These are phyloP conservation scores for Globisporangium abappressorium DNA, from an alignment of 352 stramenopile genomes.

Conservation along the genomic window DNA sequence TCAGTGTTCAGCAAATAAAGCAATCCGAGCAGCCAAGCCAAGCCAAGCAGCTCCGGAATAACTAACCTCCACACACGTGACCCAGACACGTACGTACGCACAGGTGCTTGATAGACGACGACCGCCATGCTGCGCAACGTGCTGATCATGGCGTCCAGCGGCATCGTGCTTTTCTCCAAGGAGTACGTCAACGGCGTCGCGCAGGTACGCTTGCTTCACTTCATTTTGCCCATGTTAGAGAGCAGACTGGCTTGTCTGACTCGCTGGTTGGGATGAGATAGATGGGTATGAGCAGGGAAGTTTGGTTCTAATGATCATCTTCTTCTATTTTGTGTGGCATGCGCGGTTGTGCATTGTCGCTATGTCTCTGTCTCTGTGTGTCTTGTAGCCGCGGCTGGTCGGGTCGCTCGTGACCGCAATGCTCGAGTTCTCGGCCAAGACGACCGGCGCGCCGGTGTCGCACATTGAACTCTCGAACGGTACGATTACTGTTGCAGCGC, in stretches of 20 bases:
- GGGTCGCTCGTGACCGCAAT: conserved; percentile 90
- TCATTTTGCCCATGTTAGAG: background rate
- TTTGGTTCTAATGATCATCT: background rate
- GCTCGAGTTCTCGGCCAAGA: conserved; percentile 90
- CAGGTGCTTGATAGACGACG: background rate
- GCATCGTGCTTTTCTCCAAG: conserved; percentile 92
- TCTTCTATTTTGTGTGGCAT: background rate
- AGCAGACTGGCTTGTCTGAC: background rate
- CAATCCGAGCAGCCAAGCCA: background rate
- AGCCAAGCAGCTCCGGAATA: background rate
- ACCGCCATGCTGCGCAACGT: conserved; percentile 88
- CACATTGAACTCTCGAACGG: conserved; percentile 88
- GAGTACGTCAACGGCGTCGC: conserved; percentile 87
- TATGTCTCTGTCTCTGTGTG: background rate
- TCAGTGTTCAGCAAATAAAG: conserved; percentile 8
- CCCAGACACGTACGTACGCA: background rate
- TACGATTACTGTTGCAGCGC: conserved; percentile 20
- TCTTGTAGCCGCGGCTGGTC: conserved; percentile 74
- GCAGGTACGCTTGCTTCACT: conserved; percentile 39
- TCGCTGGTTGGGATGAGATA: background rate
- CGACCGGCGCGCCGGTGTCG: conserved; percentile 84
- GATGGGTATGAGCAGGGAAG: background rate
- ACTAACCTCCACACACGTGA: background rate
- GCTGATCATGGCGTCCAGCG: conserved; percentile 90
- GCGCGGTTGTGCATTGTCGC: conserved; percentile 4